A percentile compares a stretch with the other conserved stretches of the same genome.
Conservation (phyloP, 2,329 filamentous ascomycete species). For the Aureobasidium sp. region DNA sequence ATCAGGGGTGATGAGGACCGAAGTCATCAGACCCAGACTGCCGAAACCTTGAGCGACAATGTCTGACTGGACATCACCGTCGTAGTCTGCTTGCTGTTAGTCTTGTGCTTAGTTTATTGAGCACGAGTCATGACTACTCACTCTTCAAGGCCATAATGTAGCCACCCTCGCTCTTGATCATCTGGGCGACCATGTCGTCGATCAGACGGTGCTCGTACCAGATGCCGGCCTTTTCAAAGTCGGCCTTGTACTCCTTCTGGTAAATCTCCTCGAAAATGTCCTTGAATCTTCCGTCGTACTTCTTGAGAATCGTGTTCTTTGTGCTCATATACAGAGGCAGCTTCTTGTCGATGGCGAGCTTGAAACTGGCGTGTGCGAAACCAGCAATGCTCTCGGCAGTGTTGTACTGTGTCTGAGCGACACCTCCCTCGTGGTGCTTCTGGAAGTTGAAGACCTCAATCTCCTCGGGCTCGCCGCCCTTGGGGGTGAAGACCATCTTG, state of each 20-base stretch:
- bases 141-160: conserved; percentile 99
- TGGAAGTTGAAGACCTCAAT: conserved; percentile 90
- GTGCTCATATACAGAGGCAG: conserved; percentile 99
- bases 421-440: conserved; percentile 62
- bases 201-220: conserved; percentile 99
- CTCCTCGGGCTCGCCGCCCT: conserved; percentile 69
- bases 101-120: neutral
- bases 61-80: conserved; percentile 97
- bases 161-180: conserved; percentile 97
- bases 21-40: conserved; percentile 97
- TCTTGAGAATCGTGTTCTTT: conserved; percentile 99
- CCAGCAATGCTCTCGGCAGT: conserved; percentile 90
- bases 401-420: conserved; percentile 97
- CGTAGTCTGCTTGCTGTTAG: conserved; percentile 64
- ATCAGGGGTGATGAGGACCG: conserved; percentile 90
- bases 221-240: conserved; percentile 86
- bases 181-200: conserved; percentile 99
- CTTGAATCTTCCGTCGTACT: conserved; percentile 98
- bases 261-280: conserved; percentile 99
- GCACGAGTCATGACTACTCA: conserved; percentile 40
- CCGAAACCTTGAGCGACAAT: conserved; percentile 98
- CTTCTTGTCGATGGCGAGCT: conserved; percentile 79
- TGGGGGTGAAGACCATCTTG: conserved; percentile 89
- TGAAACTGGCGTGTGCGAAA: conserved; percentile 95
- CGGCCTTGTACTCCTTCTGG: conserved; percentile 75